Evolutionary conservation across 2,329 filamentous ascomycete species (phyloP).

Genomic region (Arthroderma sp.): DNA sequence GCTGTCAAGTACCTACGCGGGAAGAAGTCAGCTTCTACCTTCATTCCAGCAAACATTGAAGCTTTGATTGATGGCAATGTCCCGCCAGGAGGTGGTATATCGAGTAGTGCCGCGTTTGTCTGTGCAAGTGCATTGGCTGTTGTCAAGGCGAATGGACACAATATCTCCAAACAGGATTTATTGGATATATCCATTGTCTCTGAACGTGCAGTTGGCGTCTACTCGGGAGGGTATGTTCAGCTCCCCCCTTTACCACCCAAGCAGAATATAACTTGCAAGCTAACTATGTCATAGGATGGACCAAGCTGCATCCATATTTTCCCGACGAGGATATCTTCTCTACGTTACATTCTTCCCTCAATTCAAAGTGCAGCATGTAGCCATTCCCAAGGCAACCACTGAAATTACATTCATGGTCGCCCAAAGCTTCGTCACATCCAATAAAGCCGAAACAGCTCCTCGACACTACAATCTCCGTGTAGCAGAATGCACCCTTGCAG

Average conservation of each 20-base stretch:
- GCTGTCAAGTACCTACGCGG: slow-evolving; percentile 63
- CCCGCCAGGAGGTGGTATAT: slow-evolving; percentile 80
- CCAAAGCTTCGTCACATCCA: slow-evolving; percentile 83
- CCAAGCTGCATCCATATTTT: slow-evolving; percentile 91
- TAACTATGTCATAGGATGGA: slow-evolving; percentile 58
- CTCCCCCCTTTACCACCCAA: neutral
- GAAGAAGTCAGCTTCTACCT: slow-evolving; percentile 44
- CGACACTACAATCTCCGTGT: slow-evolving; percentile 95
- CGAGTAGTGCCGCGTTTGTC: slow-evolving; percentile 87
- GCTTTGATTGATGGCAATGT: slow-evolving; percentile 85
- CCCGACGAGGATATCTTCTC: slow-evolving; percentile 69
- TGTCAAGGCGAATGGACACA: slow-evolving; percentile 70
- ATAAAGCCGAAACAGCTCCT: slow-evolving; percentile 88
- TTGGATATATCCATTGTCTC: slow-evolving; percentile 90
- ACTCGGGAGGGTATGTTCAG: slow-evolving; percentile 70
- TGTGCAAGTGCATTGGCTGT: slow-evolving; percentile 81
- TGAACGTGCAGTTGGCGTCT: slow-evolving; percentile 87
- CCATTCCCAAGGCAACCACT: slow-evolving; percentile 67
- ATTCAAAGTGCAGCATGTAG: slow-evolving; percentile 63
- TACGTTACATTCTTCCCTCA: slow-evolving; percentile 80
- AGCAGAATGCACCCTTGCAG: slow-evolving; percentile 86
- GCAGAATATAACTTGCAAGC: neutral
- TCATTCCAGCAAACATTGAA: slow-evolving; percentile 66
- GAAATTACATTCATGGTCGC: slow-evolving; percentile 87
- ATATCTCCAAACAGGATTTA: slow-evolving; percentile 80